phyloP scores from a whole-genome alignment of 176 grass and related monocot genomes.

The Phragmites australis region DNA sequence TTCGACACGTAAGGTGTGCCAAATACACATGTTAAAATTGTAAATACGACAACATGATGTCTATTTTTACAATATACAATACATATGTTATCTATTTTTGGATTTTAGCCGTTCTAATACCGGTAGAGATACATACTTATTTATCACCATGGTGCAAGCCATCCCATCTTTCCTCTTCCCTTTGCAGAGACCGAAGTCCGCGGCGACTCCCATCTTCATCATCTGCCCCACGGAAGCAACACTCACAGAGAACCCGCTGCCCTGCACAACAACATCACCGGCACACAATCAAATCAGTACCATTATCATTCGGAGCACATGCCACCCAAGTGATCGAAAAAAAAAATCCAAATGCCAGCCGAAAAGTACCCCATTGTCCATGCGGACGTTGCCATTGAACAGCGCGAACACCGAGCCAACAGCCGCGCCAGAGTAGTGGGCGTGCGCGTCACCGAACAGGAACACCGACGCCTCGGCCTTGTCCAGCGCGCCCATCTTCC shows the following conservation, averaged over 20 bases:
- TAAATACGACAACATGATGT: too few relatives aligned
- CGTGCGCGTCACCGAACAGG: constrained; percentile 76
- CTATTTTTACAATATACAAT: too few relatives aligned
- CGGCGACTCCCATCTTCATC: constrained; percentile 77
- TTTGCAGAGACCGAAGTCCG: constrained; percentile 78
- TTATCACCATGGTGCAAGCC: constrained; percentile 85
- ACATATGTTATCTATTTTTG: too few relatives aligned
- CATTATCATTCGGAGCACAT: not conserved
- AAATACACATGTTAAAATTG: too few relatives aligned
- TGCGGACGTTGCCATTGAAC: constrained; percentile 72
- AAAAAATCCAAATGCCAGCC: not conserved
- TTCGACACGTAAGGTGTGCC: too few relatives aligned
- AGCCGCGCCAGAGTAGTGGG: constrained; percentile 57
- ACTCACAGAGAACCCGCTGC: constrained; percentile 79
- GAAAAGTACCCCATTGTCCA: constrained; percentile 64
- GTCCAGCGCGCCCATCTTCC: constrained; percentile 80
- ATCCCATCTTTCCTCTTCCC: constrained; percentile 93
- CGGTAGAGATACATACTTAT: constrained; percentile 58
- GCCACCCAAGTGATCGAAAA: not conserved
- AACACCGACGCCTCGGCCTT: constrained; percentile 73
- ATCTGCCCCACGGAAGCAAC: constrained; percentile 70
- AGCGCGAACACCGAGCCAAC: constrained; percentile 77
- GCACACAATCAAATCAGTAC: constrained; percentile 6
- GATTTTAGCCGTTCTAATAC: too few relatives aligned
- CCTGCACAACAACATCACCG: constrained; percentile 46